A percentile compares a stretch with the other conserved stretches of the same genome.
These are phyloP conservation scores for Dictyostelium intermedium DNA, from an alignment of 78 protist genomes.

Conservation along the genomic window DNA sequence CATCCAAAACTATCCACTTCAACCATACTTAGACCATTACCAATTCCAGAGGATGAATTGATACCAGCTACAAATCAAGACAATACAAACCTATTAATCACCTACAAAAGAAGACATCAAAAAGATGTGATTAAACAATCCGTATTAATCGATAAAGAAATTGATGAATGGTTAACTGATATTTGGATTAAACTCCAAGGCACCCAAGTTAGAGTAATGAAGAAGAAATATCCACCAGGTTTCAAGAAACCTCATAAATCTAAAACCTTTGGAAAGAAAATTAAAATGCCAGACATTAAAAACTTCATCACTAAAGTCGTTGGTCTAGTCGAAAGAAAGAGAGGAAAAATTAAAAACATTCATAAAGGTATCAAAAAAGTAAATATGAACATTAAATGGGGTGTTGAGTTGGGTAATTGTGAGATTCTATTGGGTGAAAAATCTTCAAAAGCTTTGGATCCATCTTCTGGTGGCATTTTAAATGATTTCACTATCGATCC, in stretches of 20 bases:
- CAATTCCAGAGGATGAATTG: constrained; percentile 61
- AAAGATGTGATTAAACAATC: not conserved
- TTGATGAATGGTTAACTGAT: constrained; percentile 51
- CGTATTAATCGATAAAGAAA: constrained; percentile 21
- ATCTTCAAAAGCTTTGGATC: not conserved
- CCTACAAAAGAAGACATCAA: constrained; percentile 54
- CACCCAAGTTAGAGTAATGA: constrained; percentile 45
- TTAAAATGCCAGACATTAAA: constrained; percentile 65
- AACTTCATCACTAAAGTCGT: constrained; percentile 55
- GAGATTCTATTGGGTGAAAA: constrained; percentile 67
- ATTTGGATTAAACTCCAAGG: constrained; percentile 68
- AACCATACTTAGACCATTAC: constrained; percentile 57
- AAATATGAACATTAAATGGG: constrained; percentile 40
- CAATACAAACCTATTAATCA: constrained; percentile 36
- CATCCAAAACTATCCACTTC: constrained; percentile 75
- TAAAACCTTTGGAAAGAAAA: not conserved
- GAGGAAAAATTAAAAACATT: constrained; percentile 21
- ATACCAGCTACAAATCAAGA: constrained; percentile 52
- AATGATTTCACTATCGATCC: not conserved
- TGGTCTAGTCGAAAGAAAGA: constrained; percentile 1
- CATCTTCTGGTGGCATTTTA: not conserved
- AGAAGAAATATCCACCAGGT: constrained; percentile 1
- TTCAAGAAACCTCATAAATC: not conserved
- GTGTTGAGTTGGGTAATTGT: constrained; percentile 69
- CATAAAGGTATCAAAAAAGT: constrained; percentile 66